Evolutionary conservation across 345 rosid genomes (phyloP).

Genomic region (Isatis tinctoria): DNA sequence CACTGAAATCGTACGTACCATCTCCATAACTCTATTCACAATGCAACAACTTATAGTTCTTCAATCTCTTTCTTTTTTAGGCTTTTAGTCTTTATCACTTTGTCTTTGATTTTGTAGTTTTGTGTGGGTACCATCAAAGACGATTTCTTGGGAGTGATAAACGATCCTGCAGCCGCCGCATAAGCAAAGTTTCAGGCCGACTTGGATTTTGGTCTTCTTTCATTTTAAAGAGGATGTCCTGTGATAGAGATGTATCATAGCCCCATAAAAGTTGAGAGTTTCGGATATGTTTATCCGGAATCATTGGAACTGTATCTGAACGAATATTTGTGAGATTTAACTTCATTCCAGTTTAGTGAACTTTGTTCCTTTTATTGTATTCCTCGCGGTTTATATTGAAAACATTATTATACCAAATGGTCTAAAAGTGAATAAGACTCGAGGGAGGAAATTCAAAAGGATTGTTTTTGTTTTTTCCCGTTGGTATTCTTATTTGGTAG

Average conservation of each 20-base stretch:
- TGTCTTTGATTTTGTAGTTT: conserved; percentile 51
- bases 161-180: conserved; percentile 66
- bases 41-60: background rate
- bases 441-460: no score
- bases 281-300: background rate
- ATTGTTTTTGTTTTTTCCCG: no score
- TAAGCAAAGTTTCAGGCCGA: conserved; percentile 29
- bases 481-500: background rate
- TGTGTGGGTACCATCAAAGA: conserved; percentile 94
- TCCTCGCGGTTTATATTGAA: background rate
- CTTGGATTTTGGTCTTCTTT: background rate
- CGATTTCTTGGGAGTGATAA: conserved; percentile 90
- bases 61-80: background rate
- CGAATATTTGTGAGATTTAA: background rate
- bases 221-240: background rate
- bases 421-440: no score
- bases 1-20: conserved; percentile 61
- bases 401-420: no score
- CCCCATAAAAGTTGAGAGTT: background rate
- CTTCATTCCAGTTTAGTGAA: background rate
- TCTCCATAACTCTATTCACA: conserved; percentile 1
- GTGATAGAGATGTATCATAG: conserved; percentile 14
- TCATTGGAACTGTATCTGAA: background rate
- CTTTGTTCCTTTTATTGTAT: background rate
- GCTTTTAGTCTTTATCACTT: background rate